Evolutionary conservation across 2,329 filamentous ascomycete species (phyloP), one percentile per base, ranked within the genome.

Genomic region (Waltergamsia citrina): DNA sequence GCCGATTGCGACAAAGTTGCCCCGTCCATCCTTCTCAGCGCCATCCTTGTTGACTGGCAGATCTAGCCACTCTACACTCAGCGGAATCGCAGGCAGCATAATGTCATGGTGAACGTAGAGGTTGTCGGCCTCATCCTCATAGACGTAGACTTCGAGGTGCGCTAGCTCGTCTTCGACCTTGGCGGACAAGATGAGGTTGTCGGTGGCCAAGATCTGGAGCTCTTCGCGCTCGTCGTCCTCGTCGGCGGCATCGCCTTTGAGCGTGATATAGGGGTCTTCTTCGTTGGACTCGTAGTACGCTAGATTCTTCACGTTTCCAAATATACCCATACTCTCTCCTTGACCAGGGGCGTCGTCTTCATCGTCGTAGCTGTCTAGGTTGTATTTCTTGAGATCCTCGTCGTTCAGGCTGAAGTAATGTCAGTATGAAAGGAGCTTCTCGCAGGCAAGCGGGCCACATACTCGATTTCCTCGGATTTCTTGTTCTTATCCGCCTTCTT

Each of bases 81-180:
- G 76, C 9, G 92, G 92, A 52, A 98, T 94, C 17, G 90, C 90
- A 21, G 92, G 92, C 36, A 98, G 74, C 90, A 98, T 96, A 49
- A 98, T 94, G 59, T 98, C 92, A 71, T 98, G 92, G 64, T 98
- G 92, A 17, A 98, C 90, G 57, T 98, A 98, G 40, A 98, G 79
- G 56, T 98, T 98, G 61, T 96, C 92, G 29, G 81, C 84, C 41
- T 78, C 78, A 48, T 96, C 92, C 59, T 98, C 92, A 61, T 96
- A 98, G 19, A 98, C 87, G 52, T 96, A 95, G 15, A 96, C 83
- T 57, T 98, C 92, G 18, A 98, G 69, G 59, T 96, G 90, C 14
- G 92, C 90, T 40, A 98, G 80, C 55, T 98, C 92, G 49, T 98
- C 92, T 60, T 98, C 92, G 33, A 96, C 81, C 63, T 94, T 90